phyloP scores from a whole-genome alignment of 306 rosid genomes.

The Begonia fuchsioides region DNA sequence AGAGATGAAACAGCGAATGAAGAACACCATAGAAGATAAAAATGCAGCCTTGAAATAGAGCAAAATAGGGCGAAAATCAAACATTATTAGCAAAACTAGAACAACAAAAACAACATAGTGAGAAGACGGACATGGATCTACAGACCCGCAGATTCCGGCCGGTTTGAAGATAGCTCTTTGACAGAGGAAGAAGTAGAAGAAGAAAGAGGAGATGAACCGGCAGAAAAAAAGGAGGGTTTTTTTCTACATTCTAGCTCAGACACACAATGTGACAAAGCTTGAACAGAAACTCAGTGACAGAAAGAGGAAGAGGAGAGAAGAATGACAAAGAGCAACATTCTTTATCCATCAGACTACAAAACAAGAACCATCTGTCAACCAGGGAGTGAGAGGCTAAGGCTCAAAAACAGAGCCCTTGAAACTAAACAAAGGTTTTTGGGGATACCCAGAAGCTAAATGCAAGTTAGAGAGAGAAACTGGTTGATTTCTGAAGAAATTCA shows the following conservation, averaged over 20 bases:
- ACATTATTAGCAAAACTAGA: neutral
- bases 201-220: constrained; percentile 45
- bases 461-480: neutral
- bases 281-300: neutral
- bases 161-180: constrained; percentile 40
- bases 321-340: neutral
- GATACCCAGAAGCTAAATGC: constrained; percentile 1
- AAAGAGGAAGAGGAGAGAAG: neutral
- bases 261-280: constrained; percentile 2
- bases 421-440: neutral
- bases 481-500: neutral
- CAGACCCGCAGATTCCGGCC: too few species aligned
- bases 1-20: neutral
- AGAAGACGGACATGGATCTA: too few species aligned
- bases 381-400: constrained; percentile 3
- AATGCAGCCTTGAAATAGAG: too few species aligned
- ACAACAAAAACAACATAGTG: too few species aligned
- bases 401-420: neutral
- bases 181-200: constrained; percentile 20
- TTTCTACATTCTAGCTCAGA: constrained; percentile 41
- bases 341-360: neutral
- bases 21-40: too few species aligned
- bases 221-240: constrained; percentile 24
- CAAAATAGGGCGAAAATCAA: neutral
- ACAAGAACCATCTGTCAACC: constrained; percentile 1